Evolutionary conservation across 495 filamentous ascomycete genomes (phyloP).

Genomic region (Jackrogersella multiformis): DNA sequence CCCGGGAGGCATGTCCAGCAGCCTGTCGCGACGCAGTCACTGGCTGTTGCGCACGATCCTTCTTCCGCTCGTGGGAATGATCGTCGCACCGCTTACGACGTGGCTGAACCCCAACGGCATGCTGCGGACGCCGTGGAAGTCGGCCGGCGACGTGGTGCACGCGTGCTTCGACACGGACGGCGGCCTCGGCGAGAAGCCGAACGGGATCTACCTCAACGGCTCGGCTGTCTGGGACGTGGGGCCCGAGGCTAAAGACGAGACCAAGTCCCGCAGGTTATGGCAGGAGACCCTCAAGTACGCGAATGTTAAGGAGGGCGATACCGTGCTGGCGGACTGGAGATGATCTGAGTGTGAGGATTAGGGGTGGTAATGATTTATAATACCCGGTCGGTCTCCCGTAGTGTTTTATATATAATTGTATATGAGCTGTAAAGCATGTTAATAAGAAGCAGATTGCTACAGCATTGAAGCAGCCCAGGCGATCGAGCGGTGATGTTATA

Average conservation of each 20-base stretch:
- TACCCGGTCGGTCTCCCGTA: background rate
- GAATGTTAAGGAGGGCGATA: slow-evolving; percentile 49
- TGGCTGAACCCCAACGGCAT: slow-evolving; percentile 42
- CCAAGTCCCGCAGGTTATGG: slow-evolving; percentile 51
- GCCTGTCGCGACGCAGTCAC: slow-evolving; percentile 37
- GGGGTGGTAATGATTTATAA: slow-evolving; percentile 14
- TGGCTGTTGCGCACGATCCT: slow-evolving; percentile 27
- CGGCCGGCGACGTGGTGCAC: slow-evolving; percentile 52
- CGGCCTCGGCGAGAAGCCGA: slow-evolving; percentile 42
- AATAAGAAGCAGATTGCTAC: background rate
- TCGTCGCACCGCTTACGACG: slow-evolving; percentile 31
- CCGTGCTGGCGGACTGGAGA: slow-evolving; percentile 48
- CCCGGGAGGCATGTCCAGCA: slow-evolving; percentile 50
- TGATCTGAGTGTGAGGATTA: slow-evolving; percentile 23
- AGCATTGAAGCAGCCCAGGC: slow-evolving; percentile 8
- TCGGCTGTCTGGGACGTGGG: slow-evolving; percentile 27
- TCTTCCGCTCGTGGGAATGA: slow-evolving; percentile 15
- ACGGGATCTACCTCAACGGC: slow-evolving; percentile 50
- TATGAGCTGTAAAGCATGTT: background rate
- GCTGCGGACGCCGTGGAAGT: slow-evolving; percentile 55
- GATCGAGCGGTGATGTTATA: slow-evolving; percentile 3
- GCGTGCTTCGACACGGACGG: slow-evolving; percentile 48
- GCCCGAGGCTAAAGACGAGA: slow-evolving; percentile 48
- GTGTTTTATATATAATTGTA: background rate
- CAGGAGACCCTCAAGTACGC: slow-evolving; percentile 47